Evolutionary conservation across 2,329 filamentous ascomycete species (phyloP).

Genomic region (Xylariaceae sp.): DNA sequence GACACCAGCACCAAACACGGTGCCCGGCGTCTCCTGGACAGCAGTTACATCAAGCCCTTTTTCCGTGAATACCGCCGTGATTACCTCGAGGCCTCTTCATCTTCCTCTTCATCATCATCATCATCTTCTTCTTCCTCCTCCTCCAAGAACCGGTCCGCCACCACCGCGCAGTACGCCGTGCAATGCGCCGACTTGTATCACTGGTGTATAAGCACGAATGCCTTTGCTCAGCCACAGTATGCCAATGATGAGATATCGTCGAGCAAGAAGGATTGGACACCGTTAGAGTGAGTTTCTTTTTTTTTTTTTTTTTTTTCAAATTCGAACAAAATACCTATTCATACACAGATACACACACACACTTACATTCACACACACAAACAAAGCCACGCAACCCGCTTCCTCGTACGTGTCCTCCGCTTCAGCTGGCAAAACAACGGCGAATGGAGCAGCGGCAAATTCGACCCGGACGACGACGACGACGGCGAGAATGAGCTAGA

Average conservation of each 20-base stretch:
- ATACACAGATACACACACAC: neutral
- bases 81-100: conserved; percentile 23
- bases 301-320: neutral
- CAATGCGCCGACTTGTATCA: conserved; percentile 20
- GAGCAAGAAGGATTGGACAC: conserved; percentile 24
- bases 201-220: conserved; percentile 17
- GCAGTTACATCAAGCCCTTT: conserved; percentile 26
- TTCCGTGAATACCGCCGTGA: conserved; percentile 28
- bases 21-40: conserved; percentile 20
- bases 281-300: conserved; percentile 20
- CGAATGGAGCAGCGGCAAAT: conserved; percentile 24
- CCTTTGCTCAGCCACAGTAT: conserved; percentile 21
- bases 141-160: too few relatives aligned
- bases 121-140: too few relatives aligned
- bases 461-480: conserved; percentile 22
- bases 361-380: neutral
- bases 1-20: conserved; percentile 18
- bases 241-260: neutral
- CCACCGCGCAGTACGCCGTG: conserved; percentile 16
- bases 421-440: conserved; percentile 27
- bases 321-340: neutral
- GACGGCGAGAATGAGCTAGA: conserved; percentile 24
- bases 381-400: conserved; percentile 25
- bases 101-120: too few relatives aligned
- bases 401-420: conserved; percentile 25